Base-by-base conservation (phyloP, 2,329 filamentous ascomycete species). In the Diaporthe sp. region DNA sequence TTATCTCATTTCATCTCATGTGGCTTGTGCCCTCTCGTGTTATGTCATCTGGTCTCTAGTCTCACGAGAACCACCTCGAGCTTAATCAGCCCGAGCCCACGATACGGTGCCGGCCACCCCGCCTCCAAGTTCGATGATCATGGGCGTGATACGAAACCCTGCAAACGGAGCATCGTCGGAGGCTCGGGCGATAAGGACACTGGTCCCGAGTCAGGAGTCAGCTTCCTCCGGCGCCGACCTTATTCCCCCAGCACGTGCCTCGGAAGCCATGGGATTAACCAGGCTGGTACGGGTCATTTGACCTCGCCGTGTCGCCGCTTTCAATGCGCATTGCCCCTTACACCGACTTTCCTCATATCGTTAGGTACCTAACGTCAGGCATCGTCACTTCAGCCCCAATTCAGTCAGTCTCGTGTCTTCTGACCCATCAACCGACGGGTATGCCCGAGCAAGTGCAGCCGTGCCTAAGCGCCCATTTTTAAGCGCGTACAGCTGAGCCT, bases 161-260 rank as follows among this genome's bases (percentile, higher is more conserved):
- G 31, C 34, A 9, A 69, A 73, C 49, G 71, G 71, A 57, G 46
- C 71, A 65, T 57, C 58, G 34, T 65, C 71, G 71, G 71, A 65
- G 44, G 31, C 58, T 34, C 39, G 58, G 49, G 49, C 71, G 71
- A 65, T 73, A 67, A 73, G 58, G 49, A 13, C 31, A 22, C 49
- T 34, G 17, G 13, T 46, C 55, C 55, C 71, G 71, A 62, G 58
- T 65, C 71, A 61, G 49, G 49, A 31, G 28, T 73, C 55, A 72
- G 31, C 69, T 39, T 51, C 28, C 39, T 72, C 44, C 55, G 42
- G 42, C 28, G 46, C 65, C 65, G 65, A 49, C 65, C 44, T 39
- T 65, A 22, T 42, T 53, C 34, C n/a, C 34, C 22, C 65, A 69
- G 65, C 65, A 72, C 69, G 55, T 59, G 69, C 69, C 55, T 17